phyloP scores from a whole-genome alignment of 2,329 filamentous ascomycete genomes.

The Pseudogymnoascus destructans region DNA sequence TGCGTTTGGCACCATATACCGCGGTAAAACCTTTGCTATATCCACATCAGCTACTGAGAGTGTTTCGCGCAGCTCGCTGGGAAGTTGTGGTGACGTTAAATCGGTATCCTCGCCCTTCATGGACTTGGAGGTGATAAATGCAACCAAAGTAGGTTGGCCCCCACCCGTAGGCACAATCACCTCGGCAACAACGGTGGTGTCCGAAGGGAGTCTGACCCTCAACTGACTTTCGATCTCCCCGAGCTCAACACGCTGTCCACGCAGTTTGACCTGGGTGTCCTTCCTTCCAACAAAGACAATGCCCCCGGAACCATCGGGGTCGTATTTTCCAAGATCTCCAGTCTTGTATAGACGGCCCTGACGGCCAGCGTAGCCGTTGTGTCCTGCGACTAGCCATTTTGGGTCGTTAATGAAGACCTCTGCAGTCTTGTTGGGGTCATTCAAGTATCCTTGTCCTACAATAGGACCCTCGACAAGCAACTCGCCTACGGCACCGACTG shows the following conservation, averaged over 20 bases:
- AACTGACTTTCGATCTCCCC: constrained; percentile 35
- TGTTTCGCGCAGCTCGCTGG: constrained; percentile 13
- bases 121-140: constrained; percentile 21
- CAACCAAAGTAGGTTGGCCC: constrained; percentile 25
- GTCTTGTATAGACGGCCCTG: constrained; percentile 42
- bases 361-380: constrained; percentile 26
- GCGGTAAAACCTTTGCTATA: constrained; percentile 25
- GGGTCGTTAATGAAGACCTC: constrained; percentile 45
- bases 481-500: constrained; percentile 22
- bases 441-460: constrained; percentile 50
- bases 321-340: constrained; percentile 44
- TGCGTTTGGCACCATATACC: constrained; percentile 27
- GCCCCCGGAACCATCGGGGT: constrained; percentile 34
- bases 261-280: constrained; percentile 55
- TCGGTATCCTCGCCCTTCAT: constrained; percentile 16
- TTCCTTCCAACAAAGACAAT: constrained; percentile 49
- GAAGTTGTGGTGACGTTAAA: constrained; percentile 13
- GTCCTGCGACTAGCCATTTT: constrained; percentile 35
- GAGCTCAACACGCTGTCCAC: constrained; percentile 52
- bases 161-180: constrained; percentile 23
- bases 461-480: constrained; percentile 34
- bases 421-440: constrained; percentile 43
- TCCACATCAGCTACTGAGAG: constrained; percentile 15
- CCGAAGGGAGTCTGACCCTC: constrained; percentile 27
- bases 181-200: constrained; percentile 24